Percentiles rank a stretch among this genome's conserved stretches.
Conservation (phyloP, 768 basidiomycete genomes). For the Boletellus ananas region DNA sequence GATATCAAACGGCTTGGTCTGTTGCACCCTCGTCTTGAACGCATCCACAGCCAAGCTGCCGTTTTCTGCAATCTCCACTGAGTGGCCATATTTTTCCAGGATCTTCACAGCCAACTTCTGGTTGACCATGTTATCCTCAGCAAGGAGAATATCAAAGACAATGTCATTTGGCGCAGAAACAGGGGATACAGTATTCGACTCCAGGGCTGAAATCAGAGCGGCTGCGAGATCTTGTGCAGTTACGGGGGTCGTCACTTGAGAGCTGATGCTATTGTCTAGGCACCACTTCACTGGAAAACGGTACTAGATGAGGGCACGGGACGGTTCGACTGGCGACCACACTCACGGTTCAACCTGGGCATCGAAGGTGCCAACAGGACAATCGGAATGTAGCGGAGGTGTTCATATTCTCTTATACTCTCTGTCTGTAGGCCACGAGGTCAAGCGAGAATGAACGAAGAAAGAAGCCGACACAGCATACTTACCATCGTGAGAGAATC, state of each 20-base stretch:
- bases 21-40: constrained; percentile 73
- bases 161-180: constrained; percentile 83
- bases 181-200: constrained; percentile 89
- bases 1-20: constrained; percentile 79
- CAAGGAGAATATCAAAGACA: constrained; percentile 88
- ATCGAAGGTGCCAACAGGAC: constrained; percentile 82
- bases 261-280: constrained; percentile 91
- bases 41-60: constrained; percentile 91
- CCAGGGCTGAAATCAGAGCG: constrained; percentile 90
- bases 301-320: constrained; percentile 2
- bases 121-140: constrained; percentile 95
- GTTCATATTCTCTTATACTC: constrained; percentile 85
- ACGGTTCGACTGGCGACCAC: not conserved
- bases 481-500: constrained; percentile 78
- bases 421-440: constrained; percentile 60
- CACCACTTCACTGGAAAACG: constrained; percentile 81
- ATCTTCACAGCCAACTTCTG: constrained; percentile 97
- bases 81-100: constrained; percentile 92
- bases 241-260: constrained; percentile 90
- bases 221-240: constrained; percentile 85
- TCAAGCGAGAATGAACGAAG: constrained; percentile 3
- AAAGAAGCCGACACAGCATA: constrained; percentile 32
- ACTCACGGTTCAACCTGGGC: constrained; percentile 71
- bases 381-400: constrained; percentile 93
- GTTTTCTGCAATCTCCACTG: constrained; percentile 96